Percentiles rank a stretch among this genome's conserved stretches.
Conservation (phyloP, 1,139 yeast genomes). For the Taiozyma sp. region DNA sequence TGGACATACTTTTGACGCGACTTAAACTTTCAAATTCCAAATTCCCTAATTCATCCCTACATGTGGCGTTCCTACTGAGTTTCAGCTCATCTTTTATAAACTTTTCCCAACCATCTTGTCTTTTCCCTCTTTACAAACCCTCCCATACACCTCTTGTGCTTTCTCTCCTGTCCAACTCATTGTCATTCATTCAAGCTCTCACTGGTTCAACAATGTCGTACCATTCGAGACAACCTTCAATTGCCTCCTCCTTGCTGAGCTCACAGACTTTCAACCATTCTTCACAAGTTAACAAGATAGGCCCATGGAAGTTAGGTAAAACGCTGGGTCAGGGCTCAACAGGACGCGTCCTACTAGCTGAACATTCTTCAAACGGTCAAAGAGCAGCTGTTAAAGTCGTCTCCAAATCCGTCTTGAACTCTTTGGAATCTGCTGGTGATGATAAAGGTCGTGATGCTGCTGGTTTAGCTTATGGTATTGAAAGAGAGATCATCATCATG, state of each 20-base stretch:
- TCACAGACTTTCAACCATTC: slow-evolving; percentile 24
- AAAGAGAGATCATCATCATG: slow-evolving; percentile 79
- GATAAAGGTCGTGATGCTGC: slow-evolving; percentile 37
- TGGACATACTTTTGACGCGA: not conserved
- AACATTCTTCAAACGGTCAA: slow-evolving; percentile 62
- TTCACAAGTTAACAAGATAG: slow-evolving; percentile 36
- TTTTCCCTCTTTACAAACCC: not conserved
- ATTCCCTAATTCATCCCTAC: too few species aligned
- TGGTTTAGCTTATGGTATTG: slow-evolving; percentile 75
- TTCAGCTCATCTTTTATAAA: not conserved
- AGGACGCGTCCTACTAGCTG: slow-evolving; percentile 71
- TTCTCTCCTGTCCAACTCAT: slow-evolving; percentile 1
- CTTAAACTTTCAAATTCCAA: not conserved
- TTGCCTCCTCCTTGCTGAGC: slow-evolving; percentile 26
- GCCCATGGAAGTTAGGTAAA: slow-evolving; percentile 79
- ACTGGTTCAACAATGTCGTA: slow-evolving; percentile 18
- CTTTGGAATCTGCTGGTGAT: slow-evolving; percentile 27
- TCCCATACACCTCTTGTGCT: not conserved
- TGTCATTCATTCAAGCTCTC: slow-evolving; percentile 2
- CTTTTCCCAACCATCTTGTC: not conserved
- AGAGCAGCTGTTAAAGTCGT: slow-evolving; percentile 81
- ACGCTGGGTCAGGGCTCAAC: slow-evolving; percentile 81
- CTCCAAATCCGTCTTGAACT: slow-evolving; percentile 51
- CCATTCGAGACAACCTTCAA: slow-evolving; percentile 28
- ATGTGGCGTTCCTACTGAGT: not conserved